Percentiles rank a stretch among this genome's conserved stretches.
phyloP scores from a whole-genome alignment of 352 stramenopile species.

The Globisporangium viniferum region DNA sequence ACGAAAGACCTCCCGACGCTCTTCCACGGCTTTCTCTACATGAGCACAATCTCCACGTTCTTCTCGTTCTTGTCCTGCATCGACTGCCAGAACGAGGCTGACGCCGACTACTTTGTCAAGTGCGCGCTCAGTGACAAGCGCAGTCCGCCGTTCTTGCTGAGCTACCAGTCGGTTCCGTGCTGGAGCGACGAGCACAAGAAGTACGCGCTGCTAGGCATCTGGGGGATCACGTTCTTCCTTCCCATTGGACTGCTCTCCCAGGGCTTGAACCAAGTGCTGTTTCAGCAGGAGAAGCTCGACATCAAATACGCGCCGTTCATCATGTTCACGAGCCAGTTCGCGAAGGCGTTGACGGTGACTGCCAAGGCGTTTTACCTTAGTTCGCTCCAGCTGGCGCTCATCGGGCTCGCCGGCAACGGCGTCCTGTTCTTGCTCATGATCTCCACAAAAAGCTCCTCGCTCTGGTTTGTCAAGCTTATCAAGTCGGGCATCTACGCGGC shows the following conservation, averaged over 20 bases:
- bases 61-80: constrained; percentile 53
- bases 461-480: constrained; percentile 56
- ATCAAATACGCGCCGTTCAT: constrained; percentile 62
- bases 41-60: constrained; percentile 58
- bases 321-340: constrained; percentile 45
- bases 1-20: constrained; percentile 57
- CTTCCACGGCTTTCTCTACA: constrained; percentile 52
- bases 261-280: constrained; percentile 66
- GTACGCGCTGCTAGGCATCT: constrained; percentile 53
- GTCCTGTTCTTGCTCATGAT: constrained; percentile 36
- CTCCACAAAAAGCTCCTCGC: constrained; percentile 39
- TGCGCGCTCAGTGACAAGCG: background rate
- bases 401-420: constrained; percentile 36
- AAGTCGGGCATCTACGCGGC: constrained; percentile 57
- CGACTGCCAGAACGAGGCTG: constrained; percentile 26
- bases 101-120: constrained; percentile 10
- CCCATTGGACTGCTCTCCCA: constrained; percentile 52
- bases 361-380: constrained; percentile 50
- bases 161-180: constrained; percentile 36
- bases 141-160: constrained; percentile 36
- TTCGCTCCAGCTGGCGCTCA: constrained; percentile 27
- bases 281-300: constrained; percentile 55
- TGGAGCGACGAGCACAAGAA: constrained; percentile 39
- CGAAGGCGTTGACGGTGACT: constrained; percentile 43
- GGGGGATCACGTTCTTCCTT: constrained; percentile 56